A percentile compares a stretch with the other conserved stretches of the same genome.
These are phyloP conservation scores for Boletus semigastroideus DNA, from an alignment of 1,284 basidiomycete species.

Conservation along the genomic window DNA sequence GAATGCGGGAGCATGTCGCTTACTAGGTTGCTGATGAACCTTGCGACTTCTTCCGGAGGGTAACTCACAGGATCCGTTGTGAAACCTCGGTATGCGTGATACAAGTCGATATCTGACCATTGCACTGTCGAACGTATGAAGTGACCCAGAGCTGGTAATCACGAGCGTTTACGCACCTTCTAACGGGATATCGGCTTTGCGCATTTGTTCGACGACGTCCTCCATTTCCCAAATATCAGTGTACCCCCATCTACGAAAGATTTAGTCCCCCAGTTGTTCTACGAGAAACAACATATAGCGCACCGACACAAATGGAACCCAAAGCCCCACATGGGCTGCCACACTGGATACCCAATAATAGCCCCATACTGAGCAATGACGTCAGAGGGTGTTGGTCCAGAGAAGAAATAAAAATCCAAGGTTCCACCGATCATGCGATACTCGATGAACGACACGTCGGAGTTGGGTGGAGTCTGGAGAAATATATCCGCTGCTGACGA, in stretches of 20 bases:
- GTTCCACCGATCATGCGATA: constrained; percentile 64
- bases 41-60: constrained; percentile 52
- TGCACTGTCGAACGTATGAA: constrained; percentile 40
- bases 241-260: constrained; percentile 50
- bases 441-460: constrained; percentile 52
- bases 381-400: constrained; percentile 57
- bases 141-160: background rate
- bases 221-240: constrained; percentile 42
- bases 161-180: constrained; percentile 42
- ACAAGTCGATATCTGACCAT: constrained; percentile 77
- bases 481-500: constrained; percentile 63
- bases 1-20: constrained; percentile 13
- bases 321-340: constrained; percentile 67
- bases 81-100: constrained; percentile 64
- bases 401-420: constrained; percentile 67
- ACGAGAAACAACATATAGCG: background rate
- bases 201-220: constrained; percentile 52
- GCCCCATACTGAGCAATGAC: constrained; percentile 67
- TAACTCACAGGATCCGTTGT: constrained; percentile 64
- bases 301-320: constrained; percentile 71
- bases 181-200: constrained; percentile 59
- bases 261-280: background rate
- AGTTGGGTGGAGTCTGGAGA: constrained; percentile 50
- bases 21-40: constrained; percentile 60
- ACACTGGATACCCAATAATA: constrained; percentile 57